These are phyloP conservation scores for Pulveroboletus frians DNA, from an alignment of 768 basidiomycete species.

Conservation along the genomic window DNA sequence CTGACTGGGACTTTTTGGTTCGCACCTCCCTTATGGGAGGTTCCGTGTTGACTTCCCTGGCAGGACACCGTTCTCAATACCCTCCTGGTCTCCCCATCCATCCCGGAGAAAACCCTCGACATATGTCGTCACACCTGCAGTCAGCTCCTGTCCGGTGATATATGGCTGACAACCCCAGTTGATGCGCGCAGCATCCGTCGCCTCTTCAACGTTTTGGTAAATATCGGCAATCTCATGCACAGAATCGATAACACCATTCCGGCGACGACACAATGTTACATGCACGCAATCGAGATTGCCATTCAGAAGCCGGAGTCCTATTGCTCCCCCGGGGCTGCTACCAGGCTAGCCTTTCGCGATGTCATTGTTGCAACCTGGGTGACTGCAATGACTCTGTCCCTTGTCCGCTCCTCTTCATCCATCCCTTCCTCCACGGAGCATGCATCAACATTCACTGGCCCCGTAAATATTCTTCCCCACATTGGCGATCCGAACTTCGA, in stretches of 20 bases:
- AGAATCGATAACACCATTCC: slow-evolving; percentile 25
- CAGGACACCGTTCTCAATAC: slow-evolving; percentile 25
- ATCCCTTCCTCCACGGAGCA: slow-evolving; percentile 19
- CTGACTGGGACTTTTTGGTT: slow-evolving; percentile 32
- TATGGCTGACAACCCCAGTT: slow-evolving; percentile 18
- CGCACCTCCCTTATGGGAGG: slow-evolving; percentile 8
- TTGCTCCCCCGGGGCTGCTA: slow-evolving; percentile 7
- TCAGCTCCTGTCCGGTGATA: slow-evolving; percentile 27
- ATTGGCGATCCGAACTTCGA: slow-evolving; percentile 34
- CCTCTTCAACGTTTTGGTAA: slow-evolving; percentile 43
- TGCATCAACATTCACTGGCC: slow-evolving; percentile 16
- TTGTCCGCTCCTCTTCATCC: slow-evolving; percentile 19
- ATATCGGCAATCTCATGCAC: slow-evolving; percentile 35
- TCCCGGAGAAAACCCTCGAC: slow-evolving; percentile 30
- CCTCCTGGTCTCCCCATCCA: slow-evolving; percentile 22
- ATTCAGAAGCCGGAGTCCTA: slow-evolving; percentile 29
- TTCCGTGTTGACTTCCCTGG: slow-evolving; percentile 10
- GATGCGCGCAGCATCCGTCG: slow-evolving; percentile 35
- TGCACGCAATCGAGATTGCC: slow-evolving; percentile 39
- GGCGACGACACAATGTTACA: slow-evolving; percentile 34
- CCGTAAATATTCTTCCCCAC: slow-evolving; percentile 19
- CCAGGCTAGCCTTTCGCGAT: slow-evolving; percentile 33
- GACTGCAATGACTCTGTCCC: slow-evolving; percentile 30
- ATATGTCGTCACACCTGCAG: slow-evolving; percentile 30
- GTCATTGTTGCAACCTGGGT: slow-evolving; percentile 37